These are phyloP conservation scores for Hypomyces rosellus DNA, from an alignment of 2,329 filamentous ascomycete species.

Conservation along the genomic window DNA sequence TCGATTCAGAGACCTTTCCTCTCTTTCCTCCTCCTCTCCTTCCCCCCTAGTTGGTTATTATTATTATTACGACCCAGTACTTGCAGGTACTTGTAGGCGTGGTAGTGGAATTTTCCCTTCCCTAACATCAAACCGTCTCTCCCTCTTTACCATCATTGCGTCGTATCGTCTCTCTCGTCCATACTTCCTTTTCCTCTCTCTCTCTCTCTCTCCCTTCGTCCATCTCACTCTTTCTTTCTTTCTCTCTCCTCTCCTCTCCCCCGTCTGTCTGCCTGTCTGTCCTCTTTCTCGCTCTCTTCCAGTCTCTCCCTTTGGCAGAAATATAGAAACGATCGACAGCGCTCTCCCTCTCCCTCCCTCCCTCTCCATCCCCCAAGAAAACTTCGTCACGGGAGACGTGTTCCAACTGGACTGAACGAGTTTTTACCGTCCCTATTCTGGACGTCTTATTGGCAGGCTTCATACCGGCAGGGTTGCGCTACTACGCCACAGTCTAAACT, in stretches of 20 bases:
- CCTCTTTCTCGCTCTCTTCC: slow-evolving; percentile 8
- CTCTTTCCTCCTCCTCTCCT: background rate
- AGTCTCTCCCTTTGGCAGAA: background rate
- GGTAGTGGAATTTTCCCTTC: slow-evolving; percentile 12
- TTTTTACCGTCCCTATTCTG: background rate
- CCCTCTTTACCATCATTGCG: slow-evolving; percentile 8
- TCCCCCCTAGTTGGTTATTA: slow-evolving; percentile 11
- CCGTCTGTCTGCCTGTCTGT: too few species aligned
- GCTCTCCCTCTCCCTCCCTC: background rate
- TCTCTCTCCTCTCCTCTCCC: slow-evolving; percentile 12
- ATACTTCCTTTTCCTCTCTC: slow-evolving; percentile 13
- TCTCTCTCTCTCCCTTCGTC: slow-evolving; percentile 13
- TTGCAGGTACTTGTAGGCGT: background rate
- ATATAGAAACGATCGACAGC: background rate
- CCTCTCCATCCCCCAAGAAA: background rate
- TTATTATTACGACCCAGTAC: background rate
- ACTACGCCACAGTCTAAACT: slow-evolving; percentile 11
- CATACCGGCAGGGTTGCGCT: slow-evolving; percentile 11
- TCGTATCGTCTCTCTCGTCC: slow-evolving; percentile 9
- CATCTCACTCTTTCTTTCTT: slow-evolving; percentile 10
- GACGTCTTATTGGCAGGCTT: slow-evolving; percentile 13
- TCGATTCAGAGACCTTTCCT: slow-evolving; percentile 1
- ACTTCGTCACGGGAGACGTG: slow-evolving; percentile 12
- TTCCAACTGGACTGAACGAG: background rate
- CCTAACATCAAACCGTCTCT: slow-evolving; percentile 9